Base-by-base conservation (phyloP, 2,329 filamentous ascomycete species). In the Tolypocladium capitatum region DNA sequence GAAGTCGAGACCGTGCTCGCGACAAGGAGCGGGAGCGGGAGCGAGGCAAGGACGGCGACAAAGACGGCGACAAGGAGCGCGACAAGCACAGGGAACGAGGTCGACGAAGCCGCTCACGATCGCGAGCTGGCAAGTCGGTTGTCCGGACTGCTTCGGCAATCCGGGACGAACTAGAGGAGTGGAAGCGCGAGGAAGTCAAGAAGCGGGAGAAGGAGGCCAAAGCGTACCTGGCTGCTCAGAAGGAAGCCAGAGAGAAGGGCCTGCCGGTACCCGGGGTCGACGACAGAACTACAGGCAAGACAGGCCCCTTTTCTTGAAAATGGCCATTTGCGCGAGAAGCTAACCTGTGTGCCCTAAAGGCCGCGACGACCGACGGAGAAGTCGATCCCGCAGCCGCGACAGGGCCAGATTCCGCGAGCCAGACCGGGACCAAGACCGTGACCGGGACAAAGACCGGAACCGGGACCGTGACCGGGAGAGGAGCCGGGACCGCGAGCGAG, bases 201-300 rank as follows among this genome's bases (percentile, higher is more conserved):
- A 77, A 79, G 58, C 73, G 78, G 45, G 78, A 81, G 59, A 73
- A 73, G 52, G 78, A 82, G 60, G 80, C 80, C 35, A 81, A 80
- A 59, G 77, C 76, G 5, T 83, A 82, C 54, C 65, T 81, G 34
- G 77, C 77, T 7, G 77, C 76, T 3, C 76, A 80, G 54, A 74
- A 76, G 51, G 77, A 81, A 53, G 78, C 78, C 31, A 70, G 75
- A 30, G 71, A 72, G 43, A 81, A 81, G 57, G 77, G 77, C 9
- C 60, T 79, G 36, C 75, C 76, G 1, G 63, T 78, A 20, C 75
- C 76, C 0, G 74, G 75, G n/a, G 65, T 78, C n/a, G 73, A 78
- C 46, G 75, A 78, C 53, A 71, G 68, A 51, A 16, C 44, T 5
- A 41, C 33, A 46, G 48, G 48, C 40, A 24, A 42, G 48, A 42